Evolutionary conservation across 75 land plant genomes (phyloP).

Genomic region (Cupressus sempervirens): DNA sequence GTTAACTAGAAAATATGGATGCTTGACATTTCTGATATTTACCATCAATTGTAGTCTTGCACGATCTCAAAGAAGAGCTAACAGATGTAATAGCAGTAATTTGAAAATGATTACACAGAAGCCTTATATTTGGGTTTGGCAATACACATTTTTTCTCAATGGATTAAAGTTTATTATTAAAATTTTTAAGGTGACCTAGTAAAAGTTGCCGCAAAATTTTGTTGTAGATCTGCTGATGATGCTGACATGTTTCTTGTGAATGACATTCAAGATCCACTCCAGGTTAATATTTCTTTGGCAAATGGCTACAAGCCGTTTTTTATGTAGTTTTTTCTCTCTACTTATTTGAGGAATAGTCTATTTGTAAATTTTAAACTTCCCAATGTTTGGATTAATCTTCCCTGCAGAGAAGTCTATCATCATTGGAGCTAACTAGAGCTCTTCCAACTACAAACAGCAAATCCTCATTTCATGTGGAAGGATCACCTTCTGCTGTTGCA

Average conservation of each 20-base stretch:
- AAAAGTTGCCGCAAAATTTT: not conserved
- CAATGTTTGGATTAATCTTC: slow-evolving; percentile 12
- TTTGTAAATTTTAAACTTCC: not conserved
- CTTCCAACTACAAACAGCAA: slow-evolving; percentile 48
- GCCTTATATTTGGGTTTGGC: not conserved
- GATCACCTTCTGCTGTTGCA: slow-evolving; percentile 18
- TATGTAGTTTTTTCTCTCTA: not conserved
- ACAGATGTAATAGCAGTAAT: not conserved
- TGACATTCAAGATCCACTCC: slow-evolving; percentile 90
- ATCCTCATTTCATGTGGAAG: slow-evolving; percentile 21
- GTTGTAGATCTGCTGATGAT: slow-evolving; percentile 84
- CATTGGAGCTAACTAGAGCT: slow-evolving; percentile 84
- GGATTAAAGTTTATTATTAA: not conserved
- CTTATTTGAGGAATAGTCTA: not conserved
- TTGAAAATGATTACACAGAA: not conserved
- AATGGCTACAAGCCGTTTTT: slow-evolving; percentile 3
- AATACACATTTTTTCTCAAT: not conserved
- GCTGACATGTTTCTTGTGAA: slow-evolving; percentile 92
- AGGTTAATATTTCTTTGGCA: slow-evolving; percentile 40
- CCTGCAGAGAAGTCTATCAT: slow-evolving; percentile 79
- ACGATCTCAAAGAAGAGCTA: not conserved
- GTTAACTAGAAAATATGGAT: not conserved
- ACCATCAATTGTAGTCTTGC: not conserved
- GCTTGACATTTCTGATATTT: not conserved
- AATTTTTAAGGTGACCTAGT: not conserved